Evolutionary conservation across 805 yeast species (phyloP).

Genomic region (Lachancea cidri): DNA sequence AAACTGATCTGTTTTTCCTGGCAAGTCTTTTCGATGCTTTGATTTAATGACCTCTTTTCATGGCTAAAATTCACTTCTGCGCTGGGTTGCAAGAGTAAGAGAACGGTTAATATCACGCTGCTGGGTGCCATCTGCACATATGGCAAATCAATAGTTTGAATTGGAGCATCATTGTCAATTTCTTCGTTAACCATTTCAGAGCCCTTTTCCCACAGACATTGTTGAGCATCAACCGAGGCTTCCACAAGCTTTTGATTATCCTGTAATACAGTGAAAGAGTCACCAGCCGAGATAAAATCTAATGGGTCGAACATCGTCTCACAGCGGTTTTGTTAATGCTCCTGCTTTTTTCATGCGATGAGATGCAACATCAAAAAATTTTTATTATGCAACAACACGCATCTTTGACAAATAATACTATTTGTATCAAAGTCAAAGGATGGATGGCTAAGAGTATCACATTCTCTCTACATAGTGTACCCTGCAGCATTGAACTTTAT

Average conservation of each 20-base stretch:
- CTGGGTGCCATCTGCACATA: conserved; percentile 41
- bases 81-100: conserved; percentile 46
- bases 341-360: background rate
- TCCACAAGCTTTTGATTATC: no score
- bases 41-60: conserved; percentile 4
- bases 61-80: conserved; percentile 48
- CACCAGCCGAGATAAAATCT: conserved; percentile 17
- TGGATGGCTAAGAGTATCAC: no score
- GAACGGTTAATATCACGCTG: conserved; percentile 38
- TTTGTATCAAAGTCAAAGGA: no score
- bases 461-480: background rate
- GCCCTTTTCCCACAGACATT: no score
- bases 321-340: no score
- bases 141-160: conserved; percentile 61
- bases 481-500: background rate
- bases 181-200: background rate
- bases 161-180: conserved; percentile 26
- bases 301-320: conserved; percentile 33
- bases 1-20: conserved; percentile 32
- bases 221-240: no score
- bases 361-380: background rate
- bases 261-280: background rate
- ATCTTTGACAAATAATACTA: no score
- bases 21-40: conserved; percentile 24
- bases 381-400: no score